Evolutionary conservation across 768 basidiomycete genomes (phyloP), one percentile per base, ranked within the genome.

Genomic region (Pisolithus sp.): DNA sequence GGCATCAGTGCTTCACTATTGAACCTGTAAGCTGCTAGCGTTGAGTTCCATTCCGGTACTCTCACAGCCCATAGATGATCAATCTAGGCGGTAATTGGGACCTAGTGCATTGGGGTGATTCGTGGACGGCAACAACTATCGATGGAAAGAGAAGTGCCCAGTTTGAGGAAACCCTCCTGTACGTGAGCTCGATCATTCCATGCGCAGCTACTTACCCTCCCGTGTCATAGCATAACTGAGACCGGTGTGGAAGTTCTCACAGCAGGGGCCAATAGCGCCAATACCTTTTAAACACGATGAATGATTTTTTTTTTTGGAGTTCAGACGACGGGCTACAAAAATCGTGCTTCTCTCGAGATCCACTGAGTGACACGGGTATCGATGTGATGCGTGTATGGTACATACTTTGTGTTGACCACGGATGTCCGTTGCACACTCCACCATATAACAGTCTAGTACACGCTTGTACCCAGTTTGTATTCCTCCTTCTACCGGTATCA

Each of bases 141-240:
- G 95, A 97, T 68, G 95, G 93, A 21, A 88, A 87, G 66, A 75
- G 79, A 51, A 93, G 90, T 54, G 96, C 96, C 1, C 96, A 99
- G 63, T 99, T 97, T 64, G 96, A 99, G 67, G 96, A 99, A 62
- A 97, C 95, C 1, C 73, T 99, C 34, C 68, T 99, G 93, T 94
- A 62, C 60, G 92, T 79, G 37, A 46, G 20, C 15, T 46, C 15
- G 50, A 48, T 40, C 58, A 40, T 36, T 34, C 42, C 44, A 23
- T 36, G 41, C 47, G 24, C 45, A 47, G 37, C 23, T 24, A 28
- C 60, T 72, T 46, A 65, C 52, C 31, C 38, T 30, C 17, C 51
- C 31, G 40, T 44, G 20, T 51, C 36, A 46, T 62, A 96, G 93
- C 49, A 85, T 97, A 60, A 96, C 93, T 26, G 93, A 93, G 60